Percentiles rank a stretch among this genome's conserved stretches.
These are phyloP conservation scores for Zizania palustris DNA, from an alignment of 202 grass and related monocot genomes.

Conservation along the genomic window DNA sequence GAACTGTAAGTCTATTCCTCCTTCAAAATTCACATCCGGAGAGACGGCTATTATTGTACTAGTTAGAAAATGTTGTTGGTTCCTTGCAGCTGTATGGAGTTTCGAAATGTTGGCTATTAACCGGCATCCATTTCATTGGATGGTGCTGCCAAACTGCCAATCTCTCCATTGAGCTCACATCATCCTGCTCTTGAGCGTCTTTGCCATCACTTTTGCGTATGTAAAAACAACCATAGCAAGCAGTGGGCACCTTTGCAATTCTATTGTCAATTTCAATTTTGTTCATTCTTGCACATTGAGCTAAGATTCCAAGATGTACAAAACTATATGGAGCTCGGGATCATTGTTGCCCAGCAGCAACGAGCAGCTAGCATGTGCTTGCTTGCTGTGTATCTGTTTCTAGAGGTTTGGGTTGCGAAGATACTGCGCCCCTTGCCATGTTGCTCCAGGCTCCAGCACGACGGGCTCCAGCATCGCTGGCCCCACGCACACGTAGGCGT, in stretches of 20 bases:
- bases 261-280: not conserved
- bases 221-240: not conserved
- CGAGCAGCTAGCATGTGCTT: not conserved
- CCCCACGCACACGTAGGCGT: conserved; percentile 70
- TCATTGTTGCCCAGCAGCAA: not conserved
- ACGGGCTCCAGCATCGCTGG: conserved; percentile 56
- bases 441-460: conserved; percentile 46
- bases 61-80: conserved; percentile 5
- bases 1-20: not conserved
- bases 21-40: not conserved
- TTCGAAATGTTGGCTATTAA: not conserved
- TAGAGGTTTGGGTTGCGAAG: conserved; percentile 73
- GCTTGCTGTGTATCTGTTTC: not conserved
- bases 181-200: not conserved
- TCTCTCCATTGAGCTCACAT: not conserved
- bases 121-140: not conserved
- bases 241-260: not conserved
- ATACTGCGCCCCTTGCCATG: conserved; percentile 65
- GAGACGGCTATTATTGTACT: not conserved
- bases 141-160: not conserved
- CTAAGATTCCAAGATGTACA: conserved; percentile 17
- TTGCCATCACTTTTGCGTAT: not conserved
- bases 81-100: not conserved
- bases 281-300: not conserved
- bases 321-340: not conserved